Conservation (phyloP, 768 basidiomycete genomes). For the Tricholoma saponaceum region DNA sequence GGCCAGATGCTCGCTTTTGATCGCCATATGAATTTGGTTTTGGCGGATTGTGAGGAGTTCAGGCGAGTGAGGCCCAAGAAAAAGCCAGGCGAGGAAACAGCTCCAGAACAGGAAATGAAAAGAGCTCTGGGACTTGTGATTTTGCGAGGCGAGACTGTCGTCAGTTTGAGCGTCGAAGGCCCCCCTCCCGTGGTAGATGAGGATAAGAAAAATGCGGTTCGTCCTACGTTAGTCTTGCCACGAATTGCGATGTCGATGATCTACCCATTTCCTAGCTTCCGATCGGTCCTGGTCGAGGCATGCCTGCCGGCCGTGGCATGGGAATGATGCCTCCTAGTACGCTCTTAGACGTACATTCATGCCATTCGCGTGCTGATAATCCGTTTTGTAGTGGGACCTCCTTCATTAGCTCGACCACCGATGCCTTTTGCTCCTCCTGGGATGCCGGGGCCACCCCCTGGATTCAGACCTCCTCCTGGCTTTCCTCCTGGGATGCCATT, state of each 20-base stretch:
- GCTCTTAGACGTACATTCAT: conserved; percentile 21
- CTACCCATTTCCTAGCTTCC: conserved; percentile 55
- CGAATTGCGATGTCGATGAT: not conserved
- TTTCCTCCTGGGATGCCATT: conserved; percentile 81
- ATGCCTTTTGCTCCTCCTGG: conserved; percentile 68
- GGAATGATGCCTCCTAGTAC: conserved; percentile 87
- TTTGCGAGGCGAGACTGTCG: conserved; percentile 92
- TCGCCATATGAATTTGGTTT: conserved; percentile 98
- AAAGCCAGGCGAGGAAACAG: conserved; percentile 76
- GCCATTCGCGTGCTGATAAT: conserved; percentile 13
- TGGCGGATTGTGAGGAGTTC: conserved; percentile 99
- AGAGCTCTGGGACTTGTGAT: conserved; percentile 96
- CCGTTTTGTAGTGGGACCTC: conserved; percentile 48
- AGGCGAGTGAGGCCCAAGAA: conserved; percentile 89
- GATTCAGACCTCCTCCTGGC: conserved; percentile 80
- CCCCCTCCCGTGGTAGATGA: conserved; percentile 90
- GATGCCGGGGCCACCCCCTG: conserved; percentile 84
- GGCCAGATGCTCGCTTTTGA: conserved; percentile 99
- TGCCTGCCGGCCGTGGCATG: conserved; percentile 96
- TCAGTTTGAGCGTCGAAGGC: conserved; percentile 92
- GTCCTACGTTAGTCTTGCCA: conserved; percentile 19
- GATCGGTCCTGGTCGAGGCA: conserved; percentile 88
- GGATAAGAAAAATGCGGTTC: conserved; percentile 78
- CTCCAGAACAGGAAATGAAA: conserved; percentile 90
- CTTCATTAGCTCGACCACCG: conserved; percentile 62